These are phyloP conservation scores for Plantago coronopus DNA, from an alignment of 305 asterid genomes.

Conservation along the genomic window DNA sequence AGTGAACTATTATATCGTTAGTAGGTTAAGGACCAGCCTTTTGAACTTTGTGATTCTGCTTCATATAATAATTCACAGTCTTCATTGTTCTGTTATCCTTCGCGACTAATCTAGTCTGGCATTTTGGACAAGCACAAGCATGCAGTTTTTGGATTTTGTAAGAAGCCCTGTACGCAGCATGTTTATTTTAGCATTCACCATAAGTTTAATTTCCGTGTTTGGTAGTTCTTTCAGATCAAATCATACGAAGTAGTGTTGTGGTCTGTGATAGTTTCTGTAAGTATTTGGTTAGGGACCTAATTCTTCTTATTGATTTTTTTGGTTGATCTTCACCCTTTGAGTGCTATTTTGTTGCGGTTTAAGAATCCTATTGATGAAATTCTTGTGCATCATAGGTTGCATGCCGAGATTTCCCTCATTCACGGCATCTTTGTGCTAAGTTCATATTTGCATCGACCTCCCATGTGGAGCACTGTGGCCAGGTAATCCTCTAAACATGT, in stretches of 20 bases:
- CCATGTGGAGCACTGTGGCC: slow-evolving; percentile 62
- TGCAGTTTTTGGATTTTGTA: not conserved
- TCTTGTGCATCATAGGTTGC: slow-evolving; percentile 55
- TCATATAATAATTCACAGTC: not conserved
- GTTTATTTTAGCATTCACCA: too few species aligned
- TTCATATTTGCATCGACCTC: slow-evolving; percentile 57
- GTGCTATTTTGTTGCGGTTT: not conserved
- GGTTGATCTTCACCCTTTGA: not conserved
- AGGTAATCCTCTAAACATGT: slow-evolving; percentile 38
- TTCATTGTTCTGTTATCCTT: not conserved
- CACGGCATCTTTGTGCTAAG: slow-evolving; percentile 85
- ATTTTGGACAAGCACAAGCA: not conserved
- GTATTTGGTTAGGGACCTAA: slow-evolving; percentile 3
- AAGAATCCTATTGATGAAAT: slow-evolving; percentile 3
- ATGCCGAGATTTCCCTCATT: slow-evolving; percentile 92
- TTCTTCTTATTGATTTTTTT: not conserved
- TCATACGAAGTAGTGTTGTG: too few species aligned
- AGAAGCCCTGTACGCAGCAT: not conserved
- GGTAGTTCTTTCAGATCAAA: not conserved
- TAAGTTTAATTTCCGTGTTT: not conserved
- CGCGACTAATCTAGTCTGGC: not conserved
- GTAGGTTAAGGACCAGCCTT: not conserved
- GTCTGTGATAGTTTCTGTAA: too few species aligned
- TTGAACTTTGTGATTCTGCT: not conserved
- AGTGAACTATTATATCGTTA: not conserved